Conservation (phyloP, 768 basidiomycete species). For the Termitomyces sp. region DNA sequence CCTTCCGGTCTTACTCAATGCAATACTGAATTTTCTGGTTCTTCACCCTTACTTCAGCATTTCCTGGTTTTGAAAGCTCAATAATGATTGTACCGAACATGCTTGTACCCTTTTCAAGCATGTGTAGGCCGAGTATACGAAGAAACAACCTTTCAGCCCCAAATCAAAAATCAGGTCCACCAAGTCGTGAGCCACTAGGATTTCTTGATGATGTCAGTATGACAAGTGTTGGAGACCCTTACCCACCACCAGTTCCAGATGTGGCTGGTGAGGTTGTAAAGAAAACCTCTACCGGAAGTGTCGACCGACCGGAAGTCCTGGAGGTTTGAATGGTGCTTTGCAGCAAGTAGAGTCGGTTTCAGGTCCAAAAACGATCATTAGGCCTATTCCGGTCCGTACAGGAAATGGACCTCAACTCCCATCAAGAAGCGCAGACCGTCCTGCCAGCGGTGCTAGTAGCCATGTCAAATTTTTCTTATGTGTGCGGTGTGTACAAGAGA, state of each 20-base stretch:
- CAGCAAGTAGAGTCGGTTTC: background rate
- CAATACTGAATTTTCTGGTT: no score
- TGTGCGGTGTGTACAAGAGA: no score
- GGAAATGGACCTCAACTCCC: background rate
- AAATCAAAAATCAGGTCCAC: background rate
- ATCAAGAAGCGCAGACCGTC: background rate
- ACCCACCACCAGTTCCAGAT: no score
- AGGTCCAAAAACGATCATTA: background rate
- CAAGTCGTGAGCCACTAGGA: background rate
- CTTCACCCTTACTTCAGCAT: conserved; percentile 20
- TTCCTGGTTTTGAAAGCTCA: conserved; percentile 1
- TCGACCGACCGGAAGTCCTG: no score
- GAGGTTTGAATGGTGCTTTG: no score
- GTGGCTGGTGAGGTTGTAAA: no score
- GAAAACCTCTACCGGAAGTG: no score
- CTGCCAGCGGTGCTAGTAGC: no score
- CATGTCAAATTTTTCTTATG: no score
- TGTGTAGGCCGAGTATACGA: background rate
- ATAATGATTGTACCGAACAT: background rate
- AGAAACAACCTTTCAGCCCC: background rate
- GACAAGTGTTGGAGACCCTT: no score
- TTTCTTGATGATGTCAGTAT: background rate
- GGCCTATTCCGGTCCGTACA: background rate
- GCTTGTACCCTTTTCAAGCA: background rate
- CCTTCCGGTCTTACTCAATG: background rate